These are phyloP conservation scores for Fusarium sp. DNA, from an alignment of 2,329 filamentous ascomycete genomes.

Conservation along the genomic window DNA sequence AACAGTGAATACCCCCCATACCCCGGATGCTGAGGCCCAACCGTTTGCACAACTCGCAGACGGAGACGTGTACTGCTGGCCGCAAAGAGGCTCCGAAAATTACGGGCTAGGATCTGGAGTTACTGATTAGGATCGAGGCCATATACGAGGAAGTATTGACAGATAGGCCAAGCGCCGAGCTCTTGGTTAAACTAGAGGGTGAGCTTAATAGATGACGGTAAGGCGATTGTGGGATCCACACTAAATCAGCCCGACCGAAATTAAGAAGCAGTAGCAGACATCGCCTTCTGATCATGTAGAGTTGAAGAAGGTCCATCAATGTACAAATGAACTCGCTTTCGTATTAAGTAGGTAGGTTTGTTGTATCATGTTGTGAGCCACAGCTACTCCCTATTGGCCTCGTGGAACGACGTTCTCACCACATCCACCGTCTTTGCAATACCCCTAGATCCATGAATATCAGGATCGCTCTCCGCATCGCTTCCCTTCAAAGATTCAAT, in stretches of 20 bases:
- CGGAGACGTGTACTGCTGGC: no score
- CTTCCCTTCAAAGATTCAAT: conserved; percentile 10
- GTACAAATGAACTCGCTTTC: background rate
- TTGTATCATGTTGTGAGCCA: background rate
- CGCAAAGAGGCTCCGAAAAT: background rate
- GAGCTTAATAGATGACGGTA: background rate
- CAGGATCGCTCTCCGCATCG: conserved; percentile 6
- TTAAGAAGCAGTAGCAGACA: background rate
- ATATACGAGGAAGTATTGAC: background rate
- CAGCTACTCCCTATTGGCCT: background rate
- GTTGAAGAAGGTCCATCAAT: background rate
- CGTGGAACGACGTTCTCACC: conserved; percentile 12
- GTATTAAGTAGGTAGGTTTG: background rate
- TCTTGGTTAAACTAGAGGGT: background rate
- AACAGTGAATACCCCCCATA: no score
- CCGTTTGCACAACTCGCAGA: no score
- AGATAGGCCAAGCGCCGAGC: background rate
- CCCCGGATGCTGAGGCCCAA: no score
- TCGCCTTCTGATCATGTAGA: background rate
- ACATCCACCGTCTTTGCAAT: conserved; percentile 10
- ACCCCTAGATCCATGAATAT: background rate
- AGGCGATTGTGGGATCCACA: background rate
- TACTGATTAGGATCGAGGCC: background rate
- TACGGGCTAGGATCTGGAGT: background rate
- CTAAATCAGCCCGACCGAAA: background rate